A percentile compares a stretch with the other conserved stretches of the same genome.
phyloP scores from a whole-genome alignment of 129 eudicot species.

The Helianthus annuus region HanXRQr2.0-SUNRISE NC_035436.2:157497415-157497914 shows the following conservation, averaged over 20 bases:
- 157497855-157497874: conserved; percentile 3
- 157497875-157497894: not conserved
- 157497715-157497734: conserved; percentile 84
- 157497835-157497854: conserved; percentile 4
- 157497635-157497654: conserved; percentile 23
- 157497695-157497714: not conserved
- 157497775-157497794: conserved; percentile 71
- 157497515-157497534: conserved; percentile 94
- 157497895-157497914: not conserved
- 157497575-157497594: conserved; percentile 92
- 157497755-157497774: conserved; percentile 80
- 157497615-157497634: conserved; percentile 79
- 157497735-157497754: conserved; percentile 71
- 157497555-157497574: conserved; percentile 80
- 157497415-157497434: too few relatives aligned
- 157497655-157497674: not conserved
- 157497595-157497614: conserved; percentile 89
- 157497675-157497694: conserved; percentile 2
- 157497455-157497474: conserved; percentile 48
- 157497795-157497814: conserved; percentile 94
- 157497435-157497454: too few relatives aligned
- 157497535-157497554: conserved; percentile 86
- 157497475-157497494: conserved; percentile 88
- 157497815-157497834: conserved; percentile 65
- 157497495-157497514: conserved; percentile 78